Evolutionary conservation across 2,329 filamentous ascomycete species (phyloP).

Genomic region (Talaromyces sp.): DNA sequence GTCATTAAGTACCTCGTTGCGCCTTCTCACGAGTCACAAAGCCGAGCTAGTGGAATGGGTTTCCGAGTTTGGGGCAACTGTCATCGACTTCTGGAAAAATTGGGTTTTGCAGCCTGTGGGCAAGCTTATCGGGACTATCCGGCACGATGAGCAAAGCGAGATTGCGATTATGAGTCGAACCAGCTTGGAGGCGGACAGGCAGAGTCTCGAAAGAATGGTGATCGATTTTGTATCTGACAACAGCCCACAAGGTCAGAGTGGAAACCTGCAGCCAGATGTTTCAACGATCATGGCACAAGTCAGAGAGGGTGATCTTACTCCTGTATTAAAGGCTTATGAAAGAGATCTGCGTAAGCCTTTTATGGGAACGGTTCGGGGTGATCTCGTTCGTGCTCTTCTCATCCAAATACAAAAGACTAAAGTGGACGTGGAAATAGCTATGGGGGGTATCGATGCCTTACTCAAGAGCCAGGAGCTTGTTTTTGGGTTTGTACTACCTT

Average conservation of each 20-base stretch:
- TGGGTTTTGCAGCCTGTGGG: slow-evolving; percentile 86
- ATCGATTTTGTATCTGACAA: slow-evolving; percentile 90
- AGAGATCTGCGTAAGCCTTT: slow-evolving; percentile 80
- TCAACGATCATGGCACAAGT: slow-evolving; percentile 74
- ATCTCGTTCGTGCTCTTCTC: slow-evolving; percentile 82
- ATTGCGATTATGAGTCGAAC: slow-evolving; percentile 96
- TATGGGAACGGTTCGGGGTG: slow-evolving; percentile 75
- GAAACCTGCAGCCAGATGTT: slow-evolving; percentile 63
- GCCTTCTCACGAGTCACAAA: slow-evolving; percentile 69
- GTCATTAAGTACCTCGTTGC: slow-evolving; percentile 82
- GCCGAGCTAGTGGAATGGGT: slow-evolving; percentile 80
- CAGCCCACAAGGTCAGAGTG: slow-evolving; percentile 50
- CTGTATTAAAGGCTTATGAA: slow-evolving; percentile 87
- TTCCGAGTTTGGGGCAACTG: slow-evolving; percentile 70
- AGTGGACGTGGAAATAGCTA: slow-evolving; percentile 93
- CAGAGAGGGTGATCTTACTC: slow-evolving; percentile 86
- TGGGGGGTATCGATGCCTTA: slow-evolving; percentile 90
- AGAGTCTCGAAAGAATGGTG: slow-evolving; percentile 95
- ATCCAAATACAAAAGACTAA: slow-evolving; percentile 99
- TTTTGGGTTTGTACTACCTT: slow-evolving; percentile 58
- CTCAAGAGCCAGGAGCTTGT: slow-evolving; percentile 95
- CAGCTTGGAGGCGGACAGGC: slow-evolving; percentile 83
- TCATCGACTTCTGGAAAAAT: slow-evolving; percentile 89
- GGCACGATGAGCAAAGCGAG: slow-evolving; percentile 87
- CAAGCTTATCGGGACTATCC: slow-evolving; percentile 84